A percentile compares a stretch with the other conserved stretches of the same genome.
Conservation (phyloP, 192 early-diverging fungal genomes). For the Coemansia sp. region DNA sequence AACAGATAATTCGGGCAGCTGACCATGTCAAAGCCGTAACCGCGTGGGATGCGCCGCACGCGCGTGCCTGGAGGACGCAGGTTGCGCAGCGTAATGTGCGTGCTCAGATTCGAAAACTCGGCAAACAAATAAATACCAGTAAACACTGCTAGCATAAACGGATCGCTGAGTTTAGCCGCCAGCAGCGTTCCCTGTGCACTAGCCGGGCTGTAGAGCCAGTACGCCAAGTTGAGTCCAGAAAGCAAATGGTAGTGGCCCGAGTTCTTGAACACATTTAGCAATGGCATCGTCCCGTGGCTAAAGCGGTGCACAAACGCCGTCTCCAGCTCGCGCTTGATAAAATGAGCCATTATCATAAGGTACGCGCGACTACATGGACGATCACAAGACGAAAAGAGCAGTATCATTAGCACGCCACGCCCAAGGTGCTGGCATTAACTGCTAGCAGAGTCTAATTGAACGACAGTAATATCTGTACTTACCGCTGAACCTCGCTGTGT, state of each 20-base stretch:
- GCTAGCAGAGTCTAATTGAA: no score
- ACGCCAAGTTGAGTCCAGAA: slow-evolving; percentile 80
- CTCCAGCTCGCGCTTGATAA: slow-evolving; percentile 90
- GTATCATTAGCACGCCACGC: no score
- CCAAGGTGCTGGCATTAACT: no score
- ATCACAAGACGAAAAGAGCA: not conserved
- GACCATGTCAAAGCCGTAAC: slow-evolving; percentile 88
- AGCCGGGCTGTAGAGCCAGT: slow-evolving; percentile 84
- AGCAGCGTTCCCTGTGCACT: slow-evolving; percentile 53
- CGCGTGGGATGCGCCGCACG: slow-evolving; percentile 81
- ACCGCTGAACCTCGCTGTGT: slow-evolving; percentile 73
- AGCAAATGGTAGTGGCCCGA: slow-evolving; percentile 91
- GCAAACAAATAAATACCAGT: slow-evolving; percentile 56
- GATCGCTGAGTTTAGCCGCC: slow-evolving; percentile 49
- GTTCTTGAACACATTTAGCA: slow-evolving; percentile 92
- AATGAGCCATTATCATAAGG: slow-evolving; percentile 75
- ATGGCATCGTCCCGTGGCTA: slow-evolving; percentile 94
- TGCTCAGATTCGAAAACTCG: slow-evolving; percentile 80
- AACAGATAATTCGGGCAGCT: slow-evolving; percentile 94
- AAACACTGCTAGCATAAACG: slow-evolving; percentile 30
- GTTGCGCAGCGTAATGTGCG: slow-evolving; percentile 85
- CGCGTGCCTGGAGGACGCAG: slow-evolving; percentile 87
- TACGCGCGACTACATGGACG: slow-evolving; percentile 59
- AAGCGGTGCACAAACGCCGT: slow-evolving; percentile 92
- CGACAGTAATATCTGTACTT: slow-evolving; percentile 12